Evolutionary conservation across 208 protist genomes (phyloP), one percentile per base, ranked within the genome.

Genomic region (Porcisia hertigi): DNA sequence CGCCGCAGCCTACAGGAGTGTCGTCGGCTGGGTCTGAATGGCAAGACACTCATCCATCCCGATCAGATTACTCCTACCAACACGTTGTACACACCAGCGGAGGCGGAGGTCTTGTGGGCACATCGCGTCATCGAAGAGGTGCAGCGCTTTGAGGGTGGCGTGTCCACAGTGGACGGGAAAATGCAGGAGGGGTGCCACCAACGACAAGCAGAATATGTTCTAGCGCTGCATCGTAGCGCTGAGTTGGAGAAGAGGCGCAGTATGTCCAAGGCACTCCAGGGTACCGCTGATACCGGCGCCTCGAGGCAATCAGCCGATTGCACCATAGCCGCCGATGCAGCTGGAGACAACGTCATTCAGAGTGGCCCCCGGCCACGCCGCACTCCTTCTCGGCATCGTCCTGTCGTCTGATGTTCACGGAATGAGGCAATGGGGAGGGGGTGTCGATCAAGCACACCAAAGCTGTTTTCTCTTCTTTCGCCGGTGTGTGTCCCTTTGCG

Each of bases 1-100:
- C 75, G 69, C 43, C 84, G 78, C 52, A 84, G 89, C 60, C 63
- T 94, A 18, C 85, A 67, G 39, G 77, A 78, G 70, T 87, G 83
- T 64, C 83, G 84, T 36, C 78, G 80, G 14, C 73, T 97, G n/a
- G 94, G 94, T 0, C 92, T 96, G 69, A 83, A 96, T 63, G 94
- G 94, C 49, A 93, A 92, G 71, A 86, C 91, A 20, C 73, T 96
- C 3, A 89, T 94, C 64, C 91, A 94, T 70, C 86, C 89, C 16
- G 67, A 74, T 20, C 92, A 96, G 80, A 86, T 96, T 11, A 73
- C 77, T 23, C 49, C 82, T 1, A 93, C 88, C n/a, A 92, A 97
- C 76, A 73, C 73, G 49, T 76, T 82, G 41, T 97, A 88, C 76
- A 85, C 75, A 11, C 92, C 92, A 20, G 86, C 82, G 9, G 75